Evolutionary conservation across 169 alveolate genomes (phyloP), one percentile per base, ranked within the genome.

Genomic region (Nephromyces sp.): DNA sequence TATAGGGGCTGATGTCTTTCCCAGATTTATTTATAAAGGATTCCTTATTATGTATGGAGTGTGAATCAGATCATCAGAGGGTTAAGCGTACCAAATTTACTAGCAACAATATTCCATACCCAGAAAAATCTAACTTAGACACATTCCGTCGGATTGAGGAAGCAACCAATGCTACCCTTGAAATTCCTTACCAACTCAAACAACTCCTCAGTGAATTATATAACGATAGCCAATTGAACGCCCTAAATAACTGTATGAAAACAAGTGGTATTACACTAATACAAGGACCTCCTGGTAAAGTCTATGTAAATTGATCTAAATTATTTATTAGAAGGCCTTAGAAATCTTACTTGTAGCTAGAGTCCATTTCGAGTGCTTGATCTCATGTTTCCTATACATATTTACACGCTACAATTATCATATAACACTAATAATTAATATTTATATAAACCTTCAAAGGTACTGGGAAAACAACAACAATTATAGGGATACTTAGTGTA

Each of bases 401-500:
- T 2, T 30, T 8, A 15, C 32, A 15, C n/a, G 15, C 15, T 15
- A n/a, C 21, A 66, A 8, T 8, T 8, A 66, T 15, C 21, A 66
- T 15, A 8, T 22, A 66, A 8, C 15, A 52, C 8, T 52, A 8
- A 15, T 35, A 8, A 53, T 66, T 35, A 15, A 52, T 66, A 8
- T 66, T 53, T 8, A 15, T 52, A 15, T 8, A n/a, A 8, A 8
- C 8, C 15, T 15, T 27, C 33, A 2, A 5, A 65, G 86, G 88
- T 25, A 83, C 88, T 2, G 88, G 88, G 1, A 83, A 83, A 68
- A 75, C 86, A 33, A 75, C 86, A 33, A 83, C 88, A 8, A 83
- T 83, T 25, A 53, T 78, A 5, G 88, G 84, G 22, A 71, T 83
- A 32, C 63, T 83, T 4, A 62, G 80, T 8, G 88, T 74, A 28